Conservation (phyloP, 148 eudicot genomes). For the Euryodendron excelsum region DNA sequence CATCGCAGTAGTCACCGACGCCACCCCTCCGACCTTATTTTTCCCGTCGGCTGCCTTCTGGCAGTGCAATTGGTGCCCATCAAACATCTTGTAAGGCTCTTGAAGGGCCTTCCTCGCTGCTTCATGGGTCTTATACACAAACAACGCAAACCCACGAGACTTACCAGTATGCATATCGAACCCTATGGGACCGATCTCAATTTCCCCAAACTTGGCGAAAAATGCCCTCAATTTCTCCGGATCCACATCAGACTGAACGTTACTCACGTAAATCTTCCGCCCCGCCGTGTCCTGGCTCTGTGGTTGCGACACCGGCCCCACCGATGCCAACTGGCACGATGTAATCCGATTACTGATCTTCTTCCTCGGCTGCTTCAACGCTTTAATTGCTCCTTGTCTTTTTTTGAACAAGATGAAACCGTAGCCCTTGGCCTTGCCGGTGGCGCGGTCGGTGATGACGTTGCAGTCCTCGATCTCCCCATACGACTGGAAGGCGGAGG, state of each 20-base stretch:
- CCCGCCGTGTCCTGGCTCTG: conserved; percentile 13
- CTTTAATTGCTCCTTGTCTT: conserved; percentile 21
- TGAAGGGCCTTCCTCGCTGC: conserved; percentile 38
- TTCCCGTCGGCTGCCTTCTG: conserved; percentile 36
- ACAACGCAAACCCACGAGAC: conserved; percentile 41
- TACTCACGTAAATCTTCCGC: conserved; percentile 43
- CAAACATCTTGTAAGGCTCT: conserved; percentile 42
- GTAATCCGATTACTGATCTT: conserved; percentile 19
- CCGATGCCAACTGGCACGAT: conserved; percentile 42
- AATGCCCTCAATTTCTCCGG: conserved; percentile 24
- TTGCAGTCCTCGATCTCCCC: conserved; percentile 39
- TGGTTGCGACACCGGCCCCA: conserved; percentile 20
- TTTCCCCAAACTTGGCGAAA: conserved; percentile 44
- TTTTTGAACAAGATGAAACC: conserved; percentile 31
- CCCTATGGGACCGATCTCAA: conserved; percentile 44
- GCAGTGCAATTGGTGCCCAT: conserved; percentile 40
- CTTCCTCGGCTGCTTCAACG: conserved; percentile 32
- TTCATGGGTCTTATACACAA: conserved; percentile 39
- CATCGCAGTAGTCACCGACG: conserved; percentile 21
- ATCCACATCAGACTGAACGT: conserved; percentile 27
- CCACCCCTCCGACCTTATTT: conserved; percentile 19
- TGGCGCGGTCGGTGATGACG: conserved; percentile 21
- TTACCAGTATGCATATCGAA: conserved; percentile 39
- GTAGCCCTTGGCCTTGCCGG: conserved; percentile 44
- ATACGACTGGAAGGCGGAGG: conserved; percentile 14